These are phyloP conservation scores for Alloascoidea hylecoeti DNA, from an alignment of 805 yeast species.

Conservation along the genomic window DNA sequence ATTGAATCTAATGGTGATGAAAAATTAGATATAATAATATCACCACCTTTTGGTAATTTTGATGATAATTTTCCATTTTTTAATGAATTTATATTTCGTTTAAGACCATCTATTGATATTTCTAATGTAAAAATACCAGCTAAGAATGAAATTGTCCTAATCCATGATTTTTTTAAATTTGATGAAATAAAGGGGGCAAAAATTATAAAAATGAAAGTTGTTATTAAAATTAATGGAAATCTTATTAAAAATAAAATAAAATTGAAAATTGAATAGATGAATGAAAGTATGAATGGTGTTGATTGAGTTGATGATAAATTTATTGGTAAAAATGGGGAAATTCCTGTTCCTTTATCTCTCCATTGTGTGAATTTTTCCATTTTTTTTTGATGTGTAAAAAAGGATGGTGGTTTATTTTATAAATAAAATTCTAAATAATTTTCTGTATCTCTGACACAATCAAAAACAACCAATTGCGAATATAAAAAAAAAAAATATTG, in stretches of 20 bases:
- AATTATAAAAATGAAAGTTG: neutral
- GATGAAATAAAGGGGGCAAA: neutral
- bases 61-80: slow-evolving; percentile 5
- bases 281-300: slow-evolving; percentile 4
- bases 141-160: slow-evolving; percentile 9
- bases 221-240: neutral
- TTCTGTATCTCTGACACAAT: too few species aligned
- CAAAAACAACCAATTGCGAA: too few species aligned
- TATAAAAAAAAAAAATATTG: too few species aligned
- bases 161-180: slow-evolving; percentile 2
- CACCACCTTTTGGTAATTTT: slow-evolving; percentile 26
- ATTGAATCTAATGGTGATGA: slow-evolving; percentile 45
- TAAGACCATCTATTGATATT: slow-evolving; percentile 10
- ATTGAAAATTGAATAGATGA: neutral
- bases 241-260: neutral
- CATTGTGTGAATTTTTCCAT: slow-evolving; percentile 80
- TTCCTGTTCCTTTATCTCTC: slow-evolving; percentile 90
- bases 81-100: slow-evolving; percentile 4
- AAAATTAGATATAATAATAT: slow-evolving; percentile 41
- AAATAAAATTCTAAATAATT: too few species aligned
- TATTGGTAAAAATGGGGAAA: slow-evolving; percentile 70
- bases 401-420: too few species aligned
- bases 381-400: too few species aligned
- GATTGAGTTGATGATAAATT: slow-evolving; percentile 15
- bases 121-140: slow-evolving; percentile 9